Evolutionary conservation across 2,329 filamentous ascomycete species (phyloP).

Genomic region (Orbilia javanica): DNA sequence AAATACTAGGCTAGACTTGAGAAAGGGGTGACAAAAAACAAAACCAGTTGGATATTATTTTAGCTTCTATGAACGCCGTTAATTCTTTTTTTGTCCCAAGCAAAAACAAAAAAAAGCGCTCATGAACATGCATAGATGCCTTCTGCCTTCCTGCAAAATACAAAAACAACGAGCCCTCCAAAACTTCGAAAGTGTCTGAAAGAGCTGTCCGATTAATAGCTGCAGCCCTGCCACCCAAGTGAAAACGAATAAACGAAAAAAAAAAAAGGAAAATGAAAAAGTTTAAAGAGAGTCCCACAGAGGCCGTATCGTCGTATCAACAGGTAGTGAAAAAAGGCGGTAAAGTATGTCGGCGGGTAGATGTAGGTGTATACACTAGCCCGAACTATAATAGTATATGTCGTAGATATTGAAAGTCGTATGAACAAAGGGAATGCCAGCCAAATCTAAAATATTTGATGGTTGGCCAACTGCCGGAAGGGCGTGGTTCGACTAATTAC

Average conservation of each 20-base stretch:
- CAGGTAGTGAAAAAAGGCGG: background rate
- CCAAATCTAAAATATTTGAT: background rate
- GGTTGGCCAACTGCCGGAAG: background rate
- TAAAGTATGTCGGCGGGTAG: too few relatives aligned
- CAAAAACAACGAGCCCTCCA: background rate
- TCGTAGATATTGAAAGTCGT: constrained; percentile 5
- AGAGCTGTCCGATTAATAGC: background rate
- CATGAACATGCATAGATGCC: background rate
- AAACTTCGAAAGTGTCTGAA: background rate
- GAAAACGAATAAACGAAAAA: background rate
- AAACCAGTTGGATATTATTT: constrained; percentile 13
- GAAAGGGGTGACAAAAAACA: background rate
- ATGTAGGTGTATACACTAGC: background rate
- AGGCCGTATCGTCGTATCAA: constrained; percentile 16
- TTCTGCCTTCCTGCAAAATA: background rate
- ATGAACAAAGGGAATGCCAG: constrained; percentile 5
- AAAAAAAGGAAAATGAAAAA: background rate
- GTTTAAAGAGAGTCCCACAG: constrained; percentile 2
- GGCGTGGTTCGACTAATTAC: constrained; percentile 22
- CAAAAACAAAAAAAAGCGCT: constrained; percentile 21
- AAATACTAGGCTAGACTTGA: too few relatives aligned
- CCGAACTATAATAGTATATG: constrained; percentile 6
- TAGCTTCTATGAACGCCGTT: constrained; percentile 20
- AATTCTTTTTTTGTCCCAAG: constrained; percentile 22
- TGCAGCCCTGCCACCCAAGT: background rate